Percentiles rank a stretch among this genome's conserved stretches.
Conservation (phyloP, 2,329 filamentous ascomycete genomes). For the Sphaceloma murrayae region DNA sequence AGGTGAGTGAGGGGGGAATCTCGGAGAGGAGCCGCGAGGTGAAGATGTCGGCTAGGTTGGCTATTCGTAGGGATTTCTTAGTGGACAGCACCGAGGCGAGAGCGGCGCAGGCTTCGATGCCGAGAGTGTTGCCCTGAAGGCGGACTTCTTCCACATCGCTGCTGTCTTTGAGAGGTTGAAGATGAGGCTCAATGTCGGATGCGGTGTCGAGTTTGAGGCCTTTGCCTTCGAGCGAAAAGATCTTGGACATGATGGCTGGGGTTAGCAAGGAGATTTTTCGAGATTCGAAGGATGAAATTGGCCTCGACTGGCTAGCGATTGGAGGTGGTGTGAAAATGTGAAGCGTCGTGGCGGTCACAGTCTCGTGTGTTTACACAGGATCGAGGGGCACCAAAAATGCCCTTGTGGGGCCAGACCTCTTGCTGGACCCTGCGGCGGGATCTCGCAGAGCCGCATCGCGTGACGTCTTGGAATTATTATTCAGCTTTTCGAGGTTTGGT, state of each 20-base stretch:
- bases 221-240: constrained; percentile 87
- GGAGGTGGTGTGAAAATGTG: too few species aligned
- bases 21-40: constrained; percentile 87
- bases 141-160: constrained; percentile 73
- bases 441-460: constrained; percentile 10
- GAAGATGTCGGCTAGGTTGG: constrained; percentile 95
- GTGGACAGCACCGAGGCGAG: constrained; percentile 74
- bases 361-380: background rate
- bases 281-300: too few species aligned
- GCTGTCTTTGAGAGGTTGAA: constrained; percentile 62
- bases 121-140: constrained; percentile 84
- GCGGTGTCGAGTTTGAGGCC: constrained; percentile 86
- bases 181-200: constrained; percentile 75
- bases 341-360: too few species aligned
- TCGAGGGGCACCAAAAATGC: background rate
- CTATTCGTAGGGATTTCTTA: constrained; percentile 72
- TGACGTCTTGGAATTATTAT: constrained; percentile 10
- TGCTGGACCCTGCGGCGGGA: background rate
- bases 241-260: constrained; percentile 47
- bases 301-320: too few species aligned
- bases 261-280: too few species aligned
- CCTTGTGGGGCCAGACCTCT: background rate
- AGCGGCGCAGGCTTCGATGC: constrained; percentile 75
- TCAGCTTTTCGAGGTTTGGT: too few species aligned
- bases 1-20: constrained; percentile 81